phyloP scores from a whole-genome alignment of 2,329 filamentous ascomycete genomes.

The Cladosporium sp. region DNA sequence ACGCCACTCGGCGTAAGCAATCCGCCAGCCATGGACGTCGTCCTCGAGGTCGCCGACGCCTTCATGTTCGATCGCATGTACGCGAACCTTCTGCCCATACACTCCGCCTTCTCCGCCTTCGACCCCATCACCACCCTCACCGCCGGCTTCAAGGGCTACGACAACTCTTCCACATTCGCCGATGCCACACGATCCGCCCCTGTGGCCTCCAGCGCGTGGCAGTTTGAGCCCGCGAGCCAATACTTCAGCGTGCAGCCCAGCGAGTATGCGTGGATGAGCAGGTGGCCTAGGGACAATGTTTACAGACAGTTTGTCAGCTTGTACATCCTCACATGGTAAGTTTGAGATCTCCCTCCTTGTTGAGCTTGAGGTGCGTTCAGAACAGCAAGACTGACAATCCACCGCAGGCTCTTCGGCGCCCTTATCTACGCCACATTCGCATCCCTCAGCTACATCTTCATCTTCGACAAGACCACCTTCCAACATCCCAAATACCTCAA shows the following conservation, averaged over 20 bases:
- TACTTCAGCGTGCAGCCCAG: conserved; percentile 68
- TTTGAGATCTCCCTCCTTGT: background rate
- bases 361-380: background rate
- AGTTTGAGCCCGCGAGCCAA: conserved; percentile 68
- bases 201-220: conserved; percentile 33
- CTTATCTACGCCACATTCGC: conserved; percentile 82
- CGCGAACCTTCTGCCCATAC: conserved; percentile 61
- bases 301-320: conserved; percentile 70
- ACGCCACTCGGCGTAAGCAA: background rate
- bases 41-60: conserved; percentile 80
- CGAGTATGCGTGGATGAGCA: conserved; percentile 73
- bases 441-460: conserved; percentile 75
- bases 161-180: conserved; percentile 47
- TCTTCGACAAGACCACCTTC: conserved; percentile 88
- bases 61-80: conserved; percentile 78
- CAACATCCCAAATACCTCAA: conserved; percentile 92
- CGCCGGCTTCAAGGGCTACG: conserved; percentile 39
- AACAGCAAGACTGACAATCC: conserved; percentile 11
- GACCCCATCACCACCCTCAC: conserved; percentile 44
- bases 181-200: conserved; percentile 8
- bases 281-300: conserved; percentile 72
- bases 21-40: conserved; percentile 71
- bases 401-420: conserved; percentile 73
- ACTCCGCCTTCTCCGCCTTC: conserved; percentile 50
- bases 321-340: conserved; percentile 81